Evolutionary conservation across 768 basidiomycete species (phyloP).

Genomic region (Asterophora lycoperdoides): DNA sequence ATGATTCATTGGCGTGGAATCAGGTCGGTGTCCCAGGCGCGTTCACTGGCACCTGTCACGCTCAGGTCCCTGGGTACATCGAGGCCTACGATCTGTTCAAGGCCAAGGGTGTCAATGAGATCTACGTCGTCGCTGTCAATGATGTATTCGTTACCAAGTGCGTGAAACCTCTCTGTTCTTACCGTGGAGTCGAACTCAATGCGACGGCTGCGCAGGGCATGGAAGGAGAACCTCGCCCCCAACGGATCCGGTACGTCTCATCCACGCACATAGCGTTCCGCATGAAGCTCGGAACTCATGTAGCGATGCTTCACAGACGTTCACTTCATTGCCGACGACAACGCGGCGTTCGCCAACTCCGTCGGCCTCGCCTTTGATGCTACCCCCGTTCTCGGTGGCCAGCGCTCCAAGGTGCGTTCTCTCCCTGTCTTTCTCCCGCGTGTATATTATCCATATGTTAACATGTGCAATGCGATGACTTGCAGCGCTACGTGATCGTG

Average conservation of each 20-base stretch:
- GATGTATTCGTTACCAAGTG: constrained; percentile 71
- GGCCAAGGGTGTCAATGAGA: constrained; percentile 66
- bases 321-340: constrained; percentile 68
- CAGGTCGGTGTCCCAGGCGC: constrained; percentile 76
- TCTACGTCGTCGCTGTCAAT: constrained; percentile 75
- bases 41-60: constrained; percentile 69
- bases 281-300: constrained; percentile 8
- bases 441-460: not conserved
- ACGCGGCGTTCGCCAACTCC: constrained; percentile 47
- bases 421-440: not conserved
- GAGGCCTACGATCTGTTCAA: constrained; percentile 65
- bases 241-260: constrained; percentile 47
- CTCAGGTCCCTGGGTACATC: constrained; percentile 63
- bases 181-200: not conserved
- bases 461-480: constrained; percentile 1
- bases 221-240: constrained; percentile 60
- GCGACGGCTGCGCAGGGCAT: constrained; percentile 41
- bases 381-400: constrained; percentile 56
- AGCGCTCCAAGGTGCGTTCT: constrained; percentile 55
- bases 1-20: not conserved
- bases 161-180: constrained; percentile 9
- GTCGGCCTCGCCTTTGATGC: constrained; percentile 63
- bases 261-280: not conserved
- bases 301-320: constrained; percentile 38
- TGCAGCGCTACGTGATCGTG: constrained; percentile 52